These are phyloP conservation scores for Colletotrichum filicis DNA, from an alignment of 2,329 filamentous ascomycete genomes.

Conservation along the genomic window DNA sequence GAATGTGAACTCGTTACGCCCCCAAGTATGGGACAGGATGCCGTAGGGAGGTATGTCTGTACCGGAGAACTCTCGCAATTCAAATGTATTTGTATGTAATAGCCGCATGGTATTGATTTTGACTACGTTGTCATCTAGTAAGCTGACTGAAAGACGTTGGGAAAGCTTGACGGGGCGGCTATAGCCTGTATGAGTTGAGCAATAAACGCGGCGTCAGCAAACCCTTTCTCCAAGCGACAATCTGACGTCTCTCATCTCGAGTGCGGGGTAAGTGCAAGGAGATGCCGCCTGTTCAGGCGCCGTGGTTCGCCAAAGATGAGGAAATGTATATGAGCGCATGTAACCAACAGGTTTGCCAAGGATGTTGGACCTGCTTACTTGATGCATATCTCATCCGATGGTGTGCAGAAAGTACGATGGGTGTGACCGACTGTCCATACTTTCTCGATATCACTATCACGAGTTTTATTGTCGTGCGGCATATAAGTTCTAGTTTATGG, in stretches of 20 bases:
- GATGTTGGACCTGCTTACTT: no score
- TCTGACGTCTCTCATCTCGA: neutral
- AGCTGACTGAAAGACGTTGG: neutral
- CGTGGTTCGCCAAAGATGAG: no score
- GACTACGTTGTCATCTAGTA: neutral
- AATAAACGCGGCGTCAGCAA: neutral
- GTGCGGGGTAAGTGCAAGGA: neutral
- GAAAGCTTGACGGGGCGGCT: neutral
- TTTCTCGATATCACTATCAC: no score
- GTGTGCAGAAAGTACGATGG: no score
- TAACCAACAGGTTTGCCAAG: no score
- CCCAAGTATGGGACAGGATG: slow-evolving; percentile 39
- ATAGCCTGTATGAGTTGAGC: neutral
- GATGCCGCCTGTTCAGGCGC: no score
- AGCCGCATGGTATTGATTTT: neutral
- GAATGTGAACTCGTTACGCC: slow-evolving; percentile 28
- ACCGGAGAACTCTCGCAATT: neutral
- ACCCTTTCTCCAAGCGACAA: accelerated
- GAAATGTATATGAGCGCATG: no score
- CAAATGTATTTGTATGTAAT: neutral
- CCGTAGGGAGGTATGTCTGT: slow-evolving; percentile 32
- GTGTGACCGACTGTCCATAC: no score
- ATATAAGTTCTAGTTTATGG: no score
- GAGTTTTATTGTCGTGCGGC: no score
- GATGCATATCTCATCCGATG: no score